Conservation (phyloP, 2,329 filamentous ascomycete genomes). For the Capronia coronata region DNA sequence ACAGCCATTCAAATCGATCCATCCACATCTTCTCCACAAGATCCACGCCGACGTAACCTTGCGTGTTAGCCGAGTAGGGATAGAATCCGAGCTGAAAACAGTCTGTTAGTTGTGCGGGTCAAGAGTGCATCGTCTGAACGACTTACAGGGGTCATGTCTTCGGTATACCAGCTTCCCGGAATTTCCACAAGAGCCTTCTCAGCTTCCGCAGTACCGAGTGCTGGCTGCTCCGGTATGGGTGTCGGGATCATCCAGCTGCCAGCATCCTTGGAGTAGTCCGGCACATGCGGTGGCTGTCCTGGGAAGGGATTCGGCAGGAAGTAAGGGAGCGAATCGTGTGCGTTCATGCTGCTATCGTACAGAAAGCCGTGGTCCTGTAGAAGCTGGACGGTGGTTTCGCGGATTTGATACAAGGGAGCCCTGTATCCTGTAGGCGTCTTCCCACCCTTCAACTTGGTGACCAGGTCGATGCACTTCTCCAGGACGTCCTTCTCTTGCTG, state of each 20-base stretch:
- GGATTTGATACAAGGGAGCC: conserved; percentile 48
- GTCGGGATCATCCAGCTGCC: conserved; percentile 43
- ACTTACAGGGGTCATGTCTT: conserved; percentile 40
- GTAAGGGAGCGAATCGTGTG: conserved; percentile 48
- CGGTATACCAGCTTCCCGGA: conserved; percentile 43
- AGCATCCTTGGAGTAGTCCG: conserved; percentile 39
- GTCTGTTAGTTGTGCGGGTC: conserved; percentile 2
- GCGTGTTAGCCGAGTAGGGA: conserved; percentile 44
- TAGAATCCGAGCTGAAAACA: conserved; percentile 36
- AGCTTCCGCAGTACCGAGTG: conserved; percentile 25
- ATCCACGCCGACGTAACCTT: conserved; percentile 53
- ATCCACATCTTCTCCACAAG: conserved; percentile 57
- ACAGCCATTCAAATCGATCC: conserved; percentile 54
- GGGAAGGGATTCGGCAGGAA: conserved; percentile 37
- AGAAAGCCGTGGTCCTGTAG: conserved; percentile 46
- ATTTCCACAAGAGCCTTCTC: conserved; percentile 37
- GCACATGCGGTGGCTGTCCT: conserved; percentile 34
- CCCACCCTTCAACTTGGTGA: conserved; percentile 38
- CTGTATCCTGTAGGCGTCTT: conserved; percentile 46
- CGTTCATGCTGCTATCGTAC: conserved; percentile 47
- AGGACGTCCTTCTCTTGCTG: conserved; percentile 48
- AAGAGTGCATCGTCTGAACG: background rate
- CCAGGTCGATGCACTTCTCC: conserved; percentile 43
- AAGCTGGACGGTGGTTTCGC: conserved; percentile 44
- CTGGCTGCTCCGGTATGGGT: conserved; percentile 23